Percentiles rank a stretch among this genome's conserved stretches.
phyloP scores from a whole-genome alignment of 192 early-diverging fungal genomes.

The Thamnidium elegans region DNA sequence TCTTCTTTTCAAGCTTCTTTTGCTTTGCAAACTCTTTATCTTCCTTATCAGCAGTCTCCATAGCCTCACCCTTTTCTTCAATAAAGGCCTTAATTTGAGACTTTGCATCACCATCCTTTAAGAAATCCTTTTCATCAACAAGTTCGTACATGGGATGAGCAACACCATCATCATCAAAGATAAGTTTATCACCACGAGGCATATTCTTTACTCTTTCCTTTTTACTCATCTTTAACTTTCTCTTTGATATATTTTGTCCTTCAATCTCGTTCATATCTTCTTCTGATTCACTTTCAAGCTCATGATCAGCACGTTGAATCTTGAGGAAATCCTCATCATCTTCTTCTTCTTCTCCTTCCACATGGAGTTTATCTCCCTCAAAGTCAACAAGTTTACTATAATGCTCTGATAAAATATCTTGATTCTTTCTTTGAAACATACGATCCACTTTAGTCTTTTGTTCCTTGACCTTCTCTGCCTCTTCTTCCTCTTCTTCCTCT shows the following conservation, averaged over 20 bases:
- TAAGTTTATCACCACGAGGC: slow-evolving; percentile 66
- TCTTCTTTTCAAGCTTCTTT: slow-evolving; percentile 67
- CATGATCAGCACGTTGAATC: slow-evolving; percentile 80
- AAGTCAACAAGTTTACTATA: slow-evolving; percentile 83
- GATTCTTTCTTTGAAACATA: slow-evolving; percentile 93
- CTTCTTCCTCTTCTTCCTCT: slow-evolving; percentile 36
- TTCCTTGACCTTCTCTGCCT: slow-evolving; percentile 42
- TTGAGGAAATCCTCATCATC: slow-evolving; percentile 78
- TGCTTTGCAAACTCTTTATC: slow-evolving; percentile 73
- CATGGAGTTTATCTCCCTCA: slow-evolving; percentile 39
- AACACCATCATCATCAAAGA: slow-evolving; percentile 95
- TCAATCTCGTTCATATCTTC: slow-evolving; percentile 32
- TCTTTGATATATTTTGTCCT: slow-evolving; percentile 38
- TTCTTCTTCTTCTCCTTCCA: slow-evolving; percentile 31
- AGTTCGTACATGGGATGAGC: slow-evolving; percentile 75
- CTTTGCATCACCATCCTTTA: slow-evolving; percentile 63
- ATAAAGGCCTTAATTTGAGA: slow-evolving; percentile 69
- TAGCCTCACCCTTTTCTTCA: slow-evolving; percentile 58
- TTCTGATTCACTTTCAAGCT: slow-evolving; percentile 53
- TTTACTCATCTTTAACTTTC: slow-evolving; percentile 52
- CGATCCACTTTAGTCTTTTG: slow-evolving; percentile 80
- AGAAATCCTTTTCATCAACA: slow-evolving; percentile 79
- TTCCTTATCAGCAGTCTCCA: slow-evolving; percentile 73
- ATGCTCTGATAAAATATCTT: slow-evolving; percentile 85
- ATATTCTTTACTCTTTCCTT: slow-evolving; percentile 74